Evolutionary conservation across 441 rosid genomes (phyloP), one percentile per base, ranked within the genome.

Genomic region (Capsella rubella): DNA sequence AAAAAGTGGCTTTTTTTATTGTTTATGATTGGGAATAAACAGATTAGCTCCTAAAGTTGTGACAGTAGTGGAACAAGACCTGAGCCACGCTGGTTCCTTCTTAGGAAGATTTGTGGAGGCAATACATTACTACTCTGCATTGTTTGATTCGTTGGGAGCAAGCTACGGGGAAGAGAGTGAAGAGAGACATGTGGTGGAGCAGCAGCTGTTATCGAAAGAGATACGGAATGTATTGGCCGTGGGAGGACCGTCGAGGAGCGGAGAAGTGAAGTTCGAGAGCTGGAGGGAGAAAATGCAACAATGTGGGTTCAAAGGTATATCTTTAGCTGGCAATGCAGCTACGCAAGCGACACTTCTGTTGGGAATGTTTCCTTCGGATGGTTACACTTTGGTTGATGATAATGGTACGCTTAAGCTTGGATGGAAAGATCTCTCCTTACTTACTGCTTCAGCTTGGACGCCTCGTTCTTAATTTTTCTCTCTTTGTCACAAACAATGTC

Each of bases 361-460:
- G 1, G 98, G 98, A 8, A 95, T 95, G 98, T 95, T 95, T 79
- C 95, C 99, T 0, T 95, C 87, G 1, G 92, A 95, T 43, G 99
- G 99, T 15, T 95, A 95, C 71, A 95, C 99, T 2, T 84, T 95
- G 82, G 95, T 92, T 9, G 99, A 95, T 79, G 98, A 95, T 72
- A 87, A 82, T 34, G 99, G 99, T 3, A 79, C 98, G 5, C 87
- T 95, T 52, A 95, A 92, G 80, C 93, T 95, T 37, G 99, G 99
- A 10, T 95, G 99, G 99, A 95, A 95, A 77, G 99, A 95, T 73
- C 96, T 95, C 31, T 95, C 97, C 55, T 86, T 95, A 84, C 93
- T 95, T 12, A 95, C 99, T 53, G 99, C 99, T 55, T 95, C 99
- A 5, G 99, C 99, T 12, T 95, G 99, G 99, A 84, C 93, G 18